phyloP scores from a whole-genome alignment of 2,329 filamentous ascomycete genomes.

The Clarireedia hainanense region DNA sequence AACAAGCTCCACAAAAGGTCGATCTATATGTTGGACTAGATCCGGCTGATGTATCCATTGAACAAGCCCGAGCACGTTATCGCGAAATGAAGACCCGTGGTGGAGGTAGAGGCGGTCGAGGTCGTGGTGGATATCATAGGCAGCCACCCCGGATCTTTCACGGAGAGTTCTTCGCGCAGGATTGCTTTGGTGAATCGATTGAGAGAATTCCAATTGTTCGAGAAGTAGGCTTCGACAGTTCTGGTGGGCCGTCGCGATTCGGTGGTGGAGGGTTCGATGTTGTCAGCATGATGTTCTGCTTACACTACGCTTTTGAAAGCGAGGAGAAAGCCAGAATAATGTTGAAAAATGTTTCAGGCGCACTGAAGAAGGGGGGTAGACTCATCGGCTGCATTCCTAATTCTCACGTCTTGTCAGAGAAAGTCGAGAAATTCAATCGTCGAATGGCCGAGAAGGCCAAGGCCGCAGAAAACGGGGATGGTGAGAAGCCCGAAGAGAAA shows the following conservation, averaged over 20 bases:
- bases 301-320: constrained; percentile 96
- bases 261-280: constrained; percentile 83
- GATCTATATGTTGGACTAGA: constrained; percentile 91
- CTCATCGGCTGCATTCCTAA: constrained; percentile 97
- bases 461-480: constrained; percentile 26
- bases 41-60: constrained; percentile 84
- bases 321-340: constrained; percentile 86
- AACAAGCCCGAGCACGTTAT: constrained; percentile 83
- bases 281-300: constrained; percentile 98
- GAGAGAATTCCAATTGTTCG: constrained; percentile 74
- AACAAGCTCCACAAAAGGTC: constrained; percentile 84
- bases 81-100: constrained; percentile 58
- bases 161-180: constrained; percentile 80
- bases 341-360: constrained; percentile 85
- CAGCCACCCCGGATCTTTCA: constrained; percentile 61
- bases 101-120: constrained; percentile 45
- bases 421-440: constrained; percentile 70
- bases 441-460: constrained; percentile 35
- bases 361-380: constrained; percentile 85
- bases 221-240: constrained; percentile 73
- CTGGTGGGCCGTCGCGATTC: constrained; percentile 59
- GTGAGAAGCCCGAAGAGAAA: constrained; percentile 31
- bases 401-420: constrained; percentile 77
- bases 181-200: constrained; percentile 82
- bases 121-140: constrained; percentile 40